Base-by-base conservation (phyloP, 2,329 filamentous ascomycete species). In the Zymoseptoria ardabiliae region DNA sequence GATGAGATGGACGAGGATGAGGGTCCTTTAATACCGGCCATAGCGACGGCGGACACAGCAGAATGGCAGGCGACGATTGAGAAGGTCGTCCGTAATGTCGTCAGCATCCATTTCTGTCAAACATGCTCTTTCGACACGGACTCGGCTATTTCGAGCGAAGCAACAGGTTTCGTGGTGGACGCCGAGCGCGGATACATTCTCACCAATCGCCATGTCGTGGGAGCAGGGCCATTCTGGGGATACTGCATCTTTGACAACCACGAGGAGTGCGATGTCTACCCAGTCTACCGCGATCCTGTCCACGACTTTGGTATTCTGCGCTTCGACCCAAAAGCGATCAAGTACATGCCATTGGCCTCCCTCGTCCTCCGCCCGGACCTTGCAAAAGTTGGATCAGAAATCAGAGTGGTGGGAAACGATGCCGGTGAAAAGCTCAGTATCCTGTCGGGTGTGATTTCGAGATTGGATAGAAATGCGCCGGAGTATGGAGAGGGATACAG, bases 191-290 rank as follows among this genome's bases (percentile, higher is more conserved):
- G 94, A 73, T 88, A 78, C 68, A 87, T 78, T 58, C 71, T 81
- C 62, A 81, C 79, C 55, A 81, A 81, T 68, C 74, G 78, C 61
- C 94, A 99, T 77, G 94, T 99, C 30, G 94, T 97, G 50, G 91
- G 94, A 65, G 84, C 94, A 0, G 94, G 94, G 0, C 94, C 94
- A 1, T 99, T 99, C 76, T 97, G 93, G 88, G 94, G 94, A 53
- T 97, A 96, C 77, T 92, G 90, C 73, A 92, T 99, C 67, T 99
- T 99, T 74, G 95, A 99, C 75, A 99, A 99, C 73, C 94, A 99
- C 75, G 94, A 99, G 73, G 85, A 88, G 74, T 94, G 94, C 68
- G 94, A 99, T 73, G 93, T 95, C 53, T 90, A 91, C 71, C 94
- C 94, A 8, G 91, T 99, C 54, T 99, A 99, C 77, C 91, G 94